Conservation (phyloP, 2,329 filamentous ascomycete genomes). For the Scorias spongiosa region DNA sequence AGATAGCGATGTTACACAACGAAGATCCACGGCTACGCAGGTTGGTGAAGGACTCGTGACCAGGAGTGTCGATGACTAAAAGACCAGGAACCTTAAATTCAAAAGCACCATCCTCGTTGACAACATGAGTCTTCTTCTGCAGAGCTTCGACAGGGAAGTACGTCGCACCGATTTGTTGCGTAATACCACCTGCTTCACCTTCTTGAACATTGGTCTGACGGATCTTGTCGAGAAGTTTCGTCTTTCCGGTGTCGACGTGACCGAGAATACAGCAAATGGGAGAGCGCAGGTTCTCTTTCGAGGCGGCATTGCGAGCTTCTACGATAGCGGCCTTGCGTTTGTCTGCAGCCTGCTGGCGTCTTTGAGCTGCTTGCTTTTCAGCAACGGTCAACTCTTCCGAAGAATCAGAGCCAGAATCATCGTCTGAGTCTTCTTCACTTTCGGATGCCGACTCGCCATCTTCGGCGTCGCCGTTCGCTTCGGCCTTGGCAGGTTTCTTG, state of each 20-base stretch:
- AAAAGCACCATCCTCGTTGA: constrained; percentile 80
- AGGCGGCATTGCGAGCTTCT: constrained; percentile 77
- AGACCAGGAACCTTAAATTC: constrained; percentile 97
- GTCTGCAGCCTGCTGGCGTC: constrained; percentile 79
- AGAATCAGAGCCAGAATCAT: constrained; percentile 35
- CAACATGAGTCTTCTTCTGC: constrained; percentile 77
- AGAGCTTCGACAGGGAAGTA: constrained; percentile 96
- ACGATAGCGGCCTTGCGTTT: constrained; percentile 81
- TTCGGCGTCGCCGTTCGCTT: constrained; percentile 1
- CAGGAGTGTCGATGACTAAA: constrained; percentile 91
- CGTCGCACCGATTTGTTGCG: constrained; percentile 97
- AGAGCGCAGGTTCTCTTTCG: constrained; percentile 85
- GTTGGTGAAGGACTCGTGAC: constrained; percentile 99
- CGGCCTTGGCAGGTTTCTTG: constrained; percentile 14
- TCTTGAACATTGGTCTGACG: constrained; percentile 97
- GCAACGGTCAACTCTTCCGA: constrained; percentile 63
- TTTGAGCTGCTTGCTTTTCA: constrained; percentile 54
- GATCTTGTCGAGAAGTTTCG: constrained; percentile 97
- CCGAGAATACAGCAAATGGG: constrained; percentile 99
- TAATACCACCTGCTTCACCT: constrained; percentile 98
- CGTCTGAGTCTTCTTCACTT: constrained; percentile 37
- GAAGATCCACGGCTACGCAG: constrained; percentile 91
- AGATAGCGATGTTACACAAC: constrained; percentile 96
- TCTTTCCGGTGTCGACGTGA: constrained; percentile 99
- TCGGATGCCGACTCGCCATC: constrained; percentile 30